Percentiles rank a stretch among this genome's conserved stretches.
These are phyloP conservation scores for Fusarium newnesense DNA, from an alignment of 2,329 filamentous ascomycete genomes.

Conservation along the genomic window DNA sequence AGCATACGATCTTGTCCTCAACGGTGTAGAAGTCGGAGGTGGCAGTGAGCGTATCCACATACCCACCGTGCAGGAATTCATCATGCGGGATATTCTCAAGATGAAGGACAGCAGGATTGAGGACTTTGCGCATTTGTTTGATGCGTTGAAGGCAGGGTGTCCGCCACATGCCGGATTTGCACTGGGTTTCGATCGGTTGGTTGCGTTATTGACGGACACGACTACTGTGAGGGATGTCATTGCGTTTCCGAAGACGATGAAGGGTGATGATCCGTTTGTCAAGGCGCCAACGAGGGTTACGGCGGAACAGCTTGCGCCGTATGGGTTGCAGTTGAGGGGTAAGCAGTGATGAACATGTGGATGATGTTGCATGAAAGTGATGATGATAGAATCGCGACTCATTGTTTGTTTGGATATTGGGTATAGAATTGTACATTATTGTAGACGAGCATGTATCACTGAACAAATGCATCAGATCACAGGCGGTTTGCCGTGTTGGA, in stretches of 20 bases:
- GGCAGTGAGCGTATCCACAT: slow-evolving; percentile 93
- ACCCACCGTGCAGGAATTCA: slow-evolving; percentile 81
- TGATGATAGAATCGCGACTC: slow-evolving; percentile 6
- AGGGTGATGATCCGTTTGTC: slow-evolving; percentile 86
- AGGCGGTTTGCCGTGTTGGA: accelerated
- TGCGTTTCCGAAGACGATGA: slow-evolving; percentile 94
- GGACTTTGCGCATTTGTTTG: slow-evolving; percentile 86
- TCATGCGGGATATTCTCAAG: slow-evolving; percentile 85
- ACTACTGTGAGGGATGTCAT: slow-evolving; percentile 91
- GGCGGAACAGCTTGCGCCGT: slow-evolving; percentile 61
- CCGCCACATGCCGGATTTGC: slow-evolving; percentile 96
- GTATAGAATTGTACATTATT: slow-evolving; percentile 28
- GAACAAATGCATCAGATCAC: not conserved
- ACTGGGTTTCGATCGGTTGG: slow-evolving; percentile 87
- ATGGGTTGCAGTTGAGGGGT: slow-evolving; percentile 53
- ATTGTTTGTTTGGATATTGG: not conserved
- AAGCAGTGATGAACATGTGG: not conserved
- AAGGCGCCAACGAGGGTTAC: slow-evolving; percentile 78
- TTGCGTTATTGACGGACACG: slow-evolving; percentile 81
- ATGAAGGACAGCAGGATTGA: slow-evolving; percentile 78
- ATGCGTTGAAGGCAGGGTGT: slow-evolving; percentile 85
- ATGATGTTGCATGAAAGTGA: not conserved
- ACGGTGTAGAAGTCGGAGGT: slow-evolving; percentile 93
- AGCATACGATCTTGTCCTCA: slow-evolving; percentile 96
- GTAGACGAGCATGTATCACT: slow-evolving; percentile 10